Conservation (phyloP, 352 stramenopile genomes). For the Porosira glacialis region DNA sequence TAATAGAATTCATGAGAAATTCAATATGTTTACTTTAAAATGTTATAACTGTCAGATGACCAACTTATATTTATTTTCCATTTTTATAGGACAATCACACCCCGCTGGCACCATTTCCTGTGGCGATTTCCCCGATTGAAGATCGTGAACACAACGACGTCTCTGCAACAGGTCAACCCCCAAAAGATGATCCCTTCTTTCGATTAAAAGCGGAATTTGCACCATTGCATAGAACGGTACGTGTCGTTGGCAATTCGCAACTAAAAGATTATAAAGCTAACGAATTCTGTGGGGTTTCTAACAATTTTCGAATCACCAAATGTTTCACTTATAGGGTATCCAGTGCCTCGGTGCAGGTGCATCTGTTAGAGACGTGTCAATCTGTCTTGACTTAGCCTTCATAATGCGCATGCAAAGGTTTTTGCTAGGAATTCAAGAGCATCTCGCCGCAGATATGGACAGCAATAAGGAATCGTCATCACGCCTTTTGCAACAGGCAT, state of each 20-base stretch:
- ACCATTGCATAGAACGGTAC: conserved; percentile 61
- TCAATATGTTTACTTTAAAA: too few relatives aligned
- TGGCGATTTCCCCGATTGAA: conserved; percentile 58
- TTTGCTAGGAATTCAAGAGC: conserved; percentile 52
- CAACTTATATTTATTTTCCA: too few relatives aligned
- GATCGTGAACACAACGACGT: conserved; percentile 3
- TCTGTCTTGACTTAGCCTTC: conserved; percentile 74
- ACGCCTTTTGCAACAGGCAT: conserved; percentile 25
- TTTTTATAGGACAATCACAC: conserved; percentile 81
- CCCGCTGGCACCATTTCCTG: conserved; percentile 68
- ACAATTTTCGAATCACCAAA: background rate
- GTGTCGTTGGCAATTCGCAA: background rate
- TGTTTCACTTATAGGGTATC: conserved; percentile 20
- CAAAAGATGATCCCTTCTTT: conserved; percentile 50
- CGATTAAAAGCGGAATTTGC: conserved; percentile 57
- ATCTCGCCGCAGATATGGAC: conserved; percentile 41
- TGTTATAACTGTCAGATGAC: too few relatives aligned
- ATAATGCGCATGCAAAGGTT: conserved; percentile 68
- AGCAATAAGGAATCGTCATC: conserved; percentile 4
- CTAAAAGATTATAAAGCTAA: background rate
- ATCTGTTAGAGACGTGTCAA: conserved; percentile 52
- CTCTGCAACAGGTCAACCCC: conserved; percentile 11
- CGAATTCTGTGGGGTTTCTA: background rate
- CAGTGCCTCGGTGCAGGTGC: conserved; percentile 19
- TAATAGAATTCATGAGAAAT: too few relatives aligned